phyloP scores from a whole-genome alignment of 2,329 filamentous ascomycete species.

The Scolecobasidium constrictum region DNA sequence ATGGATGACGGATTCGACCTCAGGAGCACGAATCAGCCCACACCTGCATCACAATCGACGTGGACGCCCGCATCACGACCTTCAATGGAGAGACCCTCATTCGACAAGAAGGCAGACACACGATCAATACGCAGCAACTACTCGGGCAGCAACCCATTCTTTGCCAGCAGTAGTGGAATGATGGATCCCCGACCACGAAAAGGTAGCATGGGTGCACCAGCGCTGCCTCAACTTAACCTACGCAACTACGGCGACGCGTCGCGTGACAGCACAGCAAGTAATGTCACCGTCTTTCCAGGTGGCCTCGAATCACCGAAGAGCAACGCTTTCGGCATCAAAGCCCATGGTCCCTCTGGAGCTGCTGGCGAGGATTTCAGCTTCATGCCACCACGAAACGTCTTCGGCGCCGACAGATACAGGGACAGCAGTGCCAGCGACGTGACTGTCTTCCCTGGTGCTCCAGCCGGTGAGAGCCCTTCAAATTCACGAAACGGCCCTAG shows the following conservation, averaged over 20 bases:
- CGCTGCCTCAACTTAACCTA: slow-evolving; percentile 29
- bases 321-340: not conserved
- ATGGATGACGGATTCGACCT: not conserved
- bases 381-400: not conserved
- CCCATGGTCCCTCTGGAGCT: not conserved
- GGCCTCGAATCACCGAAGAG: slow-evolving; percentile 5
- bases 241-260: slow-evolving; percentile 33
- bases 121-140: slow-evolving; percentile 23
- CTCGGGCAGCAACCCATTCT: slow-evolving; percentile 13
- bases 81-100: not conserved
- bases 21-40: not conserved
- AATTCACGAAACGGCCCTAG: slow-evolving; percentile 2
- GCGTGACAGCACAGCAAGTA: slow-evolving; percentile 44
- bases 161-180: not conserved
- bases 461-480: slow-evolving; percentile 20
- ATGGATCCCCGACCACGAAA: slow-evolving; percentile 20
- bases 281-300: slow-evolving; percentile 17
- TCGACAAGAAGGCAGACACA: slow-evolving; percentile 1
- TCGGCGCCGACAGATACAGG: not conserved
- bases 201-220: slow-evolving; percentile 18
- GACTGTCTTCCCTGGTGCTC: slow-evolving; percentile 20
- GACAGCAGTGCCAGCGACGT: slow-evolving; percentile 11
- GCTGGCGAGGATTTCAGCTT: not conserved
- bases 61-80: slow-evolving; percentile 1
- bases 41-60: not conserved